Base-by-base conservation (phyloP, 2,329 filamentous ascomycete species). In the Geosmithia flava region DNA sequence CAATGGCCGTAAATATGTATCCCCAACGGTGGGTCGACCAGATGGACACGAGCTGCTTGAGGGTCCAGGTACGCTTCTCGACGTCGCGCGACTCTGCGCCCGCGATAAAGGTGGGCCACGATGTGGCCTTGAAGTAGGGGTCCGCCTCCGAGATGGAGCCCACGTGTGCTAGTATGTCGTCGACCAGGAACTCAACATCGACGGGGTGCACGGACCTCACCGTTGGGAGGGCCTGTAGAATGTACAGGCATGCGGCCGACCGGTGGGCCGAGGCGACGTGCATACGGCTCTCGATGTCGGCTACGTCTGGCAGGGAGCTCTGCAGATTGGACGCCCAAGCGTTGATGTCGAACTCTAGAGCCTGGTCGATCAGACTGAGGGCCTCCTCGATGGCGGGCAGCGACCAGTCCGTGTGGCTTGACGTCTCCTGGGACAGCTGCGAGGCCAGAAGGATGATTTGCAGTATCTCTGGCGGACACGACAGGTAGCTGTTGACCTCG, bases 51-150 rank as follows among this genome's bases (percentile, higher is more conserved):
- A 74, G 56, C 13, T 71, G 68, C 47, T 70, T 62, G 56, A 76
- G 61, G n/a, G 73, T 68, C 75, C 75, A 78, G 3, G 60, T 63
- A 40, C 75, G 65, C 49, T 69, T 70, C 37, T 64, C 60, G 0
- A 62, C 58, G 47, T 74, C 67, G 42, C 67, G 66, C 3, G 72
- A 71, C 54, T 79, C 76, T 0, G 75, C 75, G 1, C 76, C 76
- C 2, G 73, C 74, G 29, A 80, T 68, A 52, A 80, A 79, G 0
- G 75, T 66, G 1, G 76, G 75, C 76, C 76, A 80, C n/a, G 72
- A 72, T 2, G 75, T 77, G 7, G 72, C 76, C 56, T 78, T 80
- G 63, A 77, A 80, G 42, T 78, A 67, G 7, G 69, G 67, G 54
- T 76, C 73, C 2, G 64, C 58, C 19, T 68, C 66, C 27, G 63